Percentiles rank a stretch among this genome's conserved stretches.
phyloP scores from a whole-genome alignment of 2,329 filamentous ascomycete species.

The Celoporthe dispersa region DNA sequence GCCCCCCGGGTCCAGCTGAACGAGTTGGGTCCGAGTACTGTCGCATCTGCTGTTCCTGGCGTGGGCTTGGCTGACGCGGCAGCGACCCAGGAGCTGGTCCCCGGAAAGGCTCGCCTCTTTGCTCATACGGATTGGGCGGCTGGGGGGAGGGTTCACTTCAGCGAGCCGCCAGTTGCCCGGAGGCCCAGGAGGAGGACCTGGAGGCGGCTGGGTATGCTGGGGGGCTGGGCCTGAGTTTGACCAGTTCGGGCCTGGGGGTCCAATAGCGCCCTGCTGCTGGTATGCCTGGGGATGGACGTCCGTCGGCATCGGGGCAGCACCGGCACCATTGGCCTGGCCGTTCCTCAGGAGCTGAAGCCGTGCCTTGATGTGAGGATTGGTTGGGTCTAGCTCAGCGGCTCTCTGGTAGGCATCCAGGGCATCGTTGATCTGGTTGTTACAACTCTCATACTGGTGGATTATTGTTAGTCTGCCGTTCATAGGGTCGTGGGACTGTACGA shows the following conservation, averaged over 20 bases:
- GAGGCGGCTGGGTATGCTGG: conserved; percentile 47
- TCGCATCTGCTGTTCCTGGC: conserved; percentile 71
- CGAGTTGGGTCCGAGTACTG: conserved; percentile 72
- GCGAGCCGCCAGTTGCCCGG: conserved; percentile 71
- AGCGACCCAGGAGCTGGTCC: conserved; percentile 66
- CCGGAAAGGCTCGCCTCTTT: conserved; percentile 70
- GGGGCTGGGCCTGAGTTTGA: conserved; percentile 74
- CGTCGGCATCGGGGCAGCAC: conserved; percentile 85
- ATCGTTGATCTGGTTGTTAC: conserved; percentile 97
- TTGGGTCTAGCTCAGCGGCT: conserved; percentile 90
- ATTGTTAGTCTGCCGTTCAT: conserved; percentile 31
- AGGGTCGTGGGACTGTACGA: conserved; percentile 31
- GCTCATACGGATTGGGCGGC: conserved; percentile 81
- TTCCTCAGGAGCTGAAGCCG: conserved; percentile 86
- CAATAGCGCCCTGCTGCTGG: conserved; percentile 79
- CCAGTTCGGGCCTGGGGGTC: conserved; percentile 88
- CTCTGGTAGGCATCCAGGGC: conserved; percentile 94
- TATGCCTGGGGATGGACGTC: conserved; percentile 97
- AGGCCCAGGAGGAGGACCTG: conserved; percentile 56
- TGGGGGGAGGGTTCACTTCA: conserved; percentile 79
- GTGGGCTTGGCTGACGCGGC: conserved; percentile 72
- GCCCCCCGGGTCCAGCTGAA: conserved; percentile 36
- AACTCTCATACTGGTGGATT: conserved; percentile 85
- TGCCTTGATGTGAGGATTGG: conserved; percentile 95
- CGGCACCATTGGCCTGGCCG: conserved; percentile 73